These are phyloP conservation scores for Tillandsia fasciculata DNA, from an alignment of 176 grass and related monocot species.

Conservation along the genomic window DNA sequence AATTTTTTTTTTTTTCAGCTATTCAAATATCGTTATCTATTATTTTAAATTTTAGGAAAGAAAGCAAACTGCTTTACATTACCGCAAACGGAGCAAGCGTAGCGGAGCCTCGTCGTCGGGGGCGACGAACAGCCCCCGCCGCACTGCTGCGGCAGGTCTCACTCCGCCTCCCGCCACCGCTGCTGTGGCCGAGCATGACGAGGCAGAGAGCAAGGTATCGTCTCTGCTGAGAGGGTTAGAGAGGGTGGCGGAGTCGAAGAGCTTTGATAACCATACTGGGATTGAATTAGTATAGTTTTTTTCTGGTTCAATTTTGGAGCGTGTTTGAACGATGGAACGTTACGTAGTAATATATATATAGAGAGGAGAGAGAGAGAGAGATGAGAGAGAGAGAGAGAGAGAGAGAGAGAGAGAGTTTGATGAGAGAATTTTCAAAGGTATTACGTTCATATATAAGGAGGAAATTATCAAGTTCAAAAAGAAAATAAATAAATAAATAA, in stretches of 20 bases:
- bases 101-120: conserved; percentile 18
- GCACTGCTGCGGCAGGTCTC: neutral
- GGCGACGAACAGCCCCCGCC: neutral
- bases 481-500: too few species aligned
- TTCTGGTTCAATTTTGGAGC: too few species aligned
- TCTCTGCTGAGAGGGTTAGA: conserved; percentile 22
- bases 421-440: too few species aligned
- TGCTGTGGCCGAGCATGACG: conserved; percentile 25
- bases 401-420: too few species aligned
- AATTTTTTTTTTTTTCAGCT: too few species aligned
- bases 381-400: too few species aligned
- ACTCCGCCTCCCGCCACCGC: neutral
- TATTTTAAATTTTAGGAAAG: too few species aligned
- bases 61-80: too few species aligned
- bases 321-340: too few species aligned
- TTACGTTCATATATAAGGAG: too few species aligned
- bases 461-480: too few species aligned
- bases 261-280: neutral
- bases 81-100: conserved; percentile 59
- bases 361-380: neutral
- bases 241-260: conserved; percentile 14
- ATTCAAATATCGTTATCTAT: too few species aligned
- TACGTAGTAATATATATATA: neutral
- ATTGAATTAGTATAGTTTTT: neutral
- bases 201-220: conserved; percentile 68